Conservation (phyloP, 73 alveolate species). For the Blepharisma japonicum region DNA sequence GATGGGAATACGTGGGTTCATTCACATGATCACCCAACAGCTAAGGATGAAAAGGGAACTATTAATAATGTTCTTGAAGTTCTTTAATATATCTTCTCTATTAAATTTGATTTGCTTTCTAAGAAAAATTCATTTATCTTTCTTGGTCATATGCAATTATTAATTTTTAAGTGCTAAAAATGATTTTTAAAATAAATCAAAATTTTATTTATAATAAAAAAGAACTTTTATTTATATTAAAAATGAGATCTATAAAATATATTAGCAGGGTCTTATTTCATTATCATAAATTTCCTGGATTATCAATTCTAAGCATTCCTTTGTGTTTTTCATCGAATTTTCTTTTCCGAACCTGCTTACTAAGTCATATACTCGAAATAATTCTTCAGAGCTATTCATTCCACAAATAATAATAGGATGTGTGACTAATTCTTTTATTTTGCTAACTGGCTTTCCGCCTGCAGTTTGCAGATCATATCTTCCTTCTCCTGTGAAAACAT, state of each 20-base stretch:
- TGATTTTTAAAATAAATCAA: too few species aligned
- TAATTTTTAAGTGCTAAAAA: too few species aligned
- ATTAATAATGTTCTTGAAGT: constrained; percentile 46
- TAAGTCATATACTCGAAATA: neutral
- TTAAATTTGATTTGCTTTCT: too few species aligned
- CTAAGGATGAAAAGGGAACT: constrained; percentile 46
- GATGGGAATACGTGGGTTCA: constrained; percentile 58
- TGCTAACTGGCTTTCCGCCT: constrained; percentile 40
- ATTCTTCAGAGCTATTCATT: neutral
- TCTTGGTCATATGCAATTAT: too few species aligned
- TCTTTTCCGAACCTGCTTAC: neutral
- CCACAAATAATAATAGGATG: neutral
- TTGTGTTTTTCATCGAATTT: neutral
- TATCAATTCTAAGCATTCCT: neutral
- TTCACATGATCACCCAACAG: constrained; percentile 53
- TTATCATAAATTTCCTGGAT: constrained; percentile 5
- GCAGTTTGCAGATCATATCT: constrained; percentile 30
- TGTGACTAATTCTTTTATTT: neutral
- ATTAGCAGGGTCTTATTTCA: neutral
- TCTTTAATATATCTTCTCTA: neutral
- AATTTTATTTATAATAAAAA: too few species aligned
- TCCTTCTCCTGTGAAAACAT: constrained; percentile 43
- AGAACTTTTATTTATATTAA: too few species aligned
- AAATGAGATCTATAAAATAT: too few species aligned
- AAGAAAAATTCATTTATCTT: too few species aligned